Conservation (phyloP, 768 basidiomycete genomes). For the Cystofilobasidium bisporidii region DNA sequence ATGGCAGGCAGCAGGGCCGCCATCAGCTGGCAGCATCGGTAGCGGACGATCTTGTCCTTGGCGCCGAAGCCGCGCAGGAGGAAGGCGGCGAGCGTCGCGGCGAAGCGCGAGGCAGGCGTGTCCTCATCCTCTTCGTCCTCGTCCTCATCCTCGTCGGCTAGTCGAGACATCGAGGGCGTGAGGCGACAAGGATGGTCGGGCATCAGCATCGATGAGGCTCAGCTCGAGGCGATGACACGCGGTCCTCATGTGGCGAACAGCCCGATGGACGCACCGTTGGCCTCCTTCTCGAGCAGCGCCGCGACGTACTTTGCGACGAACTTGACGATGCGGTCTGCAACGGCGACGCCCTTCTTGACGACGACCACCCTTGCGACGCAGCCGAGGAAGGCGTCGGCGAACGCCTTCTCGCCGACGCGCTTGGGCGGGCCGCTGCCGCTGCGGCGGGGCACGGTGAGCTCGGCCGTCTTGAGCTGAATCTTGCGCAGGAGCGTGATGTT, state of each 20-base stretch:
- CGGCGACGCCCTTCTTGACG: slow-evolving; percentile 67
- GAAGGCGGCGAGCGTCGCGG: slow-evolving; percentile 57
- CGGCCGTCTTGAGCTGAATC: slow-evolving; percentile 46
- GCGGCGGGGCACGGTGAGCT: slow-evolving; percentile 38
- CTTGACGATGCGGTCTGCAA: slow-evolving; percentile 68
- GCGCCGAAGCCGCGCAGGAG: slow-evolving; percentile 68
- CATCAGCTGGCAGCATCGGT: slow-evolving; percentile 64
- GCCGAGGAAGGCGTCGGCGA: slow-evolving; percentile 56
- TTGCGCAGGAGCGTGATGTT: slow-evolving; percentile 75
- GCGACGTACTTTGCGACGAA: slow-evolving; percentile 71
- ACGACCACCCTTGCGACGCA: slow-evolving; percentile 55
- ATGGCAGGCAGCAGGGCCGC: slow-evolving; percentile 69
- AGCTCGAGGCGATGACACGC: background rate
- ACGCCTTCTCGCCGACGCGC: slow-evolving; percentile 65
- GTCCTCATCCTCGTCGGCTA: slow-evolving; percentile 31
- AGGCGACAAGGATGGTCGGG: background rate
- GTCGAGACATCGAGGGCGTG: background rate
- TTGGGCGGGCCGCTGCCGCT: slow-evolving; percentile 46
- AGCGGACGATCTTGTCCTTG: slow-evolving; percentile 80
- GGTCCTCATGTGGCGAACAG: too few species aligned
- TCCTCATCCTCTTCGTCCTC: slow-evolving; percentile 50
- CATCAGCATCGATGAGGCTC: too few species aligned
- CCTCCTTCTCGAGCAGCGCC: slow-evolving; percentile 51
- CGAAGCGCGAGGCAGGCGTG: slow-evolving; percentile 59
- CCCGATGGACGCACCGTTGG: slow-evolving; percentile 50